Conservation (phyloP, 495 filamentous ascomycete species). For the Talaromyces liani region DNA sequence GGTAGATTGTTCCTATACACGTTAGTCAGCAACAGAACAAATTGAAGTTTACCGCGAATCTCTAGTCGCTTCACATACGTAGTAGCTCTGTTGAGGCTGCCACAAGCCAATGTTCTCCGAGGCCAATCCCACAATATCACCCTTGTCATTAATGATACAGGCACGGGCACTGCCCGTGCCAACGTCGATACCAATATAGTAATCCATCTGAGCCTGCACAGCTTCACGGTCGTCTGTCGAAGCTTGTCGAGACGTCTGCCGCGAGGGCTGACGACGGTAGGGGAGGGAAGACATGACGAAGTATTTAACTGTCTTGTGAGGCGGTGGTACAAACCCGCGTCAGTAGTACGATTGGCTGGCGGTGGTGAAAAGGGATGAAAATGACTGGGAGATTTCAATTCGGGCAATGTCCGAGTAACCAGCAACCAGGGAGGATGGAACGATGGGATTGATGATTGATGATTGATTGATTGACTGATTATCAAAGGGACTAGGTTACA, state of each 20-base stretch:
- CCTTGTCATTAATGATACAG: conserved; percentile 84
- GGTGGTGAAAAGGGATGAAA: neutral
- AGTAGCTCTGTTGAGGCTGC: conserved; percentile 87
- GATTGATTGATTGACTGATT: neutral
- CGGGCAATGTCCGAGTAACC: neutral
- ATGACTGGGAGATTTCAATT: neutral
- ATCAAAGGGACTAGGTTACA: neutral
- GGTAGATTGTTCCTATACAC: conserved; percentile 88
- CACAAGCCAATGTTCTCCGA: conserved; percentile 88
- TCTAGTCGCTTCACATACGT: conserved; percentile 44
- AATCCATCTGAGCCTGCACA: conserved; percentile 45
- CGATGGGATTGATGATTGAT: neutral
- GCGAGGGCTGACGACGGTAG: conserved; percentile 26
- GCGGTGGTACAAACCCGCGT: neutral
- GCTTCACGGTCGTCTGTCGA: conserved; percentile 50
- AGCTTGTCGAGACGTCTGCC: conserved; percentile 42
- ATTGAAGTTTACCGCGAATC: neutral
- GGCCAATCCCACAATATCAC: conserved; percentile 87
- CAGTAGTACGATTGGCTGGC: neutral
- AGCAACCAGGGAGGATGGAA: neutral
- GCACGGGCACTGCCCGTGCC: conserved; percentile 92
- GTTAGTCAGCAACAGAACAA: conserved; percentile 12
- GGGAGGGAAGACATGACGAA: conserved; percentile 19
- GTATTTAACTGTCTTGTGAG: conserved; percentile 1
- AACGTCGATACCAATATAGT: conserved; percentile 92